Evolutionary conservation across 1,284 basidiomycete genomes (phyloP), one percentile per base, ranked within the genome.

Genomic region (Ustilago trichophora): DNA sequence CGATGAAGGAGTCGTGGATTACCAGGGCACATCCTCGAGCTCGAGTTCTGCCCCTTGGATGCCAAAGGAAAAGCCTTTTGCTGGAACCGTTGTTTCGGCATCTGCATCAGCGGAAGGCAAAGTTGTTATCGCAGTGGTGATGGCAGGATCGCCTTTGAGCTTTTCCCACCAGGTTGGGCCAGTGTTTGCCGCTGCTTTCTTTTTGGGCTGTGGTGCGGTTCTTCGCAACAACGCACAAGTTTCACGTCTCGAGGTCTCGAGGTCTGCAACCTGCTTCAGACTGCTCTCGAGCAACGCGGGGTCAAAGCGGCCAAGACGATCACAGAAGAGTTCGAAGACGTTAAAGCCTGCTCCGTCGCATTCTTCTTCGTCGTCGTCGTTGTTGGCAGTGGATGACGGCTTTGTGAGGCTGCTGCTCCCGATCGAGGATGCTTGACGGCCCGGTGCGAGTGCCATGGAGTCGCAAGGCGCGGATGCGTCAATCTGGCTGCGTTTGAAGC

Each of bases 401-500:
- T 32, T 38, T 11, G 18, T 32, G 29, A 16, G 44, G 43, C 16
- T 10, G 42, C 29, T 15, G 13, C 31, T 31, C 21, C 36, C 22
- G 11, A 57, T 25, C 44, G 64, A 48, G 16, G 58, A 33, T 27
- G 42, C 35, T 52, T 62, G 40, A 13, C 72, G 34, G 11, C 53
- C 47, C 16, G 59, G 49, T 6, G 47, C 31, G 0, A 60, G 50
- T 11, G 56, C 27, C 16, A 47, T 42, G n/a, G 32, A 9, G 19
- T 32, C 26, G 16, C 31, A 32, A 26, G 31, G 11, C 9, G 35
- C 24, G 13, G 21, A 33, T 12, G 26, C 21, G 22, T 49, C 45
- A 31, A 65, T 24, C 27, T 62, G 48, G 18, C 34, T 51, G 18
- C 64, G 55, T 34, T 81, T 80, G 74, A 84, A 84, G 3, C 83